phyloP scores from a whole-genome alignment of 495 filamentous ascomycete species.

The Penicillium bovifimosum region DNA sequence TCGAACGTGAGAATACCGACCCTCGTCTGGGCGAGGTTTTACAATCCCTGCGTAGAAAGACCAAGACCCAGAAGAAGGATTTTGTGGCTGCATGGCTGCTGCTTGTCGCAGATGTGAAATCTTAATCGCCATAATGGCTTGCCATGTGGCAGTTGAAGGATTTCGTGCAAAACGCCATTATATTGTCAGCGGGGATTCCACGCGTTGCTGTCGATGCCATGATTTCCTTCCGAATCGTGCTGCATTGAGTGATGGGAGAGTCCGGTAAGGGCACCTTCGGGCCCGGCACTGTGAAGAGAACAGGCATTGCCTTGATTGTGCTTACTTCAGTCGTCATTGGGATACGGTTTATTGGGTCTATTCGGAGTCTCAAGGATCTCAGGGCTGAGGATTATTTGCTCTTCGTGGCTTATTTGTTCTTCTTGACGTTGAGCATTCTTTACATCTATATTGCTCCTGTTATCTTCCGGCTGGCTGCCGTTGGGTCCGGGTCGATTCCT shows the following conservation, averaged over 20 bases:
- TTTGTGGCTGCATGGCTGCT: neutral
- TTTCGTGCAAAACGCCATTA: neutral
- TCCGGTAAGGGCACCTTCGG: slow-evolving; percentile 1
- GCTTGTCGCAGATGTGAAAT: neutral
- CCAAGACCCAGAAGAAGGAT: no score
- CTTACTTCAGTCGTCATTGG: slow-evolving; percentile 23
- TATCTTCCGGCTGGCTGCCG: slow-evolving; percentile 20
- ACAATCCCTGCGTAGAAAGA: no score
- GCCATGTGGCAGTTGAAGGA: neutral
- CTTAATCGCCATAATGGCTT: neutral
- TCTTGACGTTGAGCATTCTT: slow-evolving; percentile 26
- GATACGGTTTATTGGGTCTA: slow-evolving; percentile 12
- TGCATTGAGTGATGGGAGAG: neutral
- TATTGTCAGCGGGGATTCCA: neutral
- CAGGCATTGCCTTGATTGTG: slow-evolving; percentile 25
- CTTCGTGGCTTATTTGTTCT: slow-evolving; percentile 24
- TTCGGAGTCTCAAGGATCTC: slow-evolving; percentile 11
- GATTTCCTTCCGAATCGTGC: neutral
- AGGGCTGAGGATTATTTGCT: slow-evolving; percentile 30
- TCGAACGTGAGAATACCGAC: no score
- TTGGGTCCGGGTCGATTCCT: neutral
- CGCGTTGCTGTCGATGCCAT: neutral
- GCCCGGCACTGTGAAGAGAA: slow-evolving; percentile 13
- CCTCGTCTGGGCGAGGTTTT: no score
- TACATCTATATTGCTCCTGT: slow-evolving; percentile 32